These are phyloP conservation scores for Punica granatum DNA, from an alignment of 345 rosid genomes.

Conservation along the genomic window DNA sequence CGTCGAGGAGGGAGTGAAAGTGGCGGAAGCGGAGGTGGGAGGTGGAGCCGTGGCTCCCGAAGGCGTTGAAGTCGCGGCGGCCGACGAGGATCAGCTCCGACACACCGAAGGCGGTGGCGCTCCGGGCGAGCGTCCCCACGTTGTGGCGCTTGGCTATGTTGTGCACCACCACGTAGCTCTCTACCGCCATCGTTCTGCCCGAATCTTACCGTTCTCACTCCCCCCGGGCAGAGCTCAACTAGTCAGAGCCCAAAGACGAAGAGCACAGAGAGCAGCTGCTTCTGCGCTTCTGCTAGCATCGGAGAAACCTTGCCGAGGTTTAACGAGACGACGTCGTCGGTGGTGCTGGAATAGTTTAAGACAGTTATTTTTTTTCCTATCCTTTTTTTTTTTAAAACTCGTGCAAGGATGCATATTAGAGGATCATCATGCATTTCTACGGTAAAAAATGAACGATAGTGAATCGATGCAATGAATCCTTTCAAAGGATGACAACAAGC, in stretches of 20 bases:
- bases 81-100: slow-evolving; percentile 81
- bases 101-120: slow-evolving; percentile 94
- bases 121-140: slow-evolving; percentile 85
- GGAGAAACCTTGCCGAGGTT: no score
- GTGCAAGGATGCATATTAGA: no score
- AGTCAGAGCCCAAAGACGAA: background rate
- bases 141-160: slow-evolving; percentile 96
- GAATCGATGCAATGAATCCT: no score
- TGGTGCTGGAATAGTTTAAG: no score
- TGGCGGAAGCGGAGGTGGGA: slow-evolving; percentile 82
- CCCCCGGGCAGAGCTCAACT: background rate
- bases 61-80: slow-evolving; percentile 90
- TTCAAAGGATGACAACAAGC: no score
- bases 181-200: slow-evolving; percentile 32
- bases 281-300: no score
- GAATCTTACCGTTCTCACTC: background rate
- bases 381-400: no score
- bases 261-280: background rate
- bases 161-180: slow-evolving; percentile 90
- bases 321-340: no score
- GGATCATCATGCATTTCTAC: no score
- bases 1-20: slow-evolving; percentile 70
- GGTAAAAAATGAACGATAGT: no score
- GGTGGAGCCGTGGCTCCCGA: slow-evolving; percentile 96
- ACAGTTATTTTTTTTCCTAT: no score